Conservation (phyloP, 345 rosid species). For the Melaleuca quinquenervia region DNA sequence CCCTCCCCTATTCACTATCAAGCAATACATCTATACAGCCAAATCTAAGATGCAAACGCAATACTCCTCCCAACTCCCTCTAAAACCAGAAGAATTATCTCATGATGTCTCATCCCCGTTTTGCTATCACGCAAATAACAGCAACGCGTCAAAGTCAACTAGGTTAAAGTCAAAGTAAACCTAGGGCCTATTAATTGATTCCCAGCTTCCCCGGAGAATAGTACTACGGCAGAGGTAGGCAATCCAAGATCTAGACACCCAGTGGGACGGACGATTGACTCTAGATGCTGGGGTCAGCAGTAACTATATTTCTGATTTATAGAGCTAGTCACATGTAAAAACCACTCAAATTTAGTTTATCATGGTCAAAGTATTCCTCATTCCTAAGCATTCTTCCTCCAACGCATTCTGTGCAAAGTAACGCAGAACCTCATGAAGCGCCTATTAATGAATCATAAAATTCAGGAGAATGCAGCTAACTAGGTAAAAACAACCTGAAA, state of each 20-base stretch:
- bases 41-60: background rate
- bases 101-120: background rate
- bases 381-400: background rate
- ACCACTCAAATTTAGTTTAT: background rate
- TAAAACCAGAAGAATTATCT: background rate
- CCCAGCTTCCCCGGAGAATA: background rate
- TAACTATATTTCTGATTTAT: background rate
- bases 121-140: background rate
- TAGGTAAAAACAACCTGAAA: background rate
- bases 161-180: background rate
- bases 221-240: background rate
- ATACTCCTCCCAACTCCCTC: background rate
- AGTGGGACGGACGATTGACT: background rate
- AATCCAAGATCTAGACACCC: background rate
- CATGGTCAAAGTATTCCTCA: background rate
- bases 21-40: background rate
- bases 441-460: background rate
- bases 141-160: background rate
- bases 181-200: background rate
- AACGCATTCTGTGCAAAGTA: background rate
- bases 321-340: background rate
- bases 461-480: background rate
- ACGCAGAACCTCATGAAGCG: background rate
- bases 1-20: background rate
- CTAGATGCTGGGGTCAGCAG: background rate